Conservation (phyloP, 371 early-diverging fungal genomes). For the Rhizopus delemar region DNA sequence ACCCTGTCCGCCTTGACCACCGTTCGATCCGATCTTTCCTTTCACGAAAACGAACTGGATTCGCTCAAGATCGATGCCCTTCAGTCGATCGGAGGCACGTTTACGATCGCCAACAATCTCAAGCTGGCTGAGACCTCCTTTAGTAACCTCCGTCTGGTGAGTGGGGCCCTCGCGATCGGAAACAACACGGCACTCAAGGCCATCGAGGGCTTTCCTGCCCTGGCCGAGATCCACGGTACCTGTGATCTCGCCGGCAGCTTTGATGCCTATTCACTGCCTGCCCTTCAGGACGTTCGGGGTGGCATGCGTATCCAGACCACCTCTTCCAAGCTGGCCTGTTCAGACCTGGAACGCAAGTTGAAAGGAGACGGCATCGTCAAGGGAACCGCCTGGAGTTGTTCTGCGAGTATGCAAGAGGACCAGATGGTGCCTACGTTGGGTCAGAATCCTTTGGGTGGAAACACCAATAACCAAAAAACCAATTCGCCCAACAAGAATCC, state of each 20-base stretch:
- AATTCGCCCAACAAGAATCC: too few relatives aligned
- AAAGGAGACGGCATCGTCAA: constrained; percentile 46
- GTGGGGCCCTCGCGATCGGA: constrained; percentile 61
- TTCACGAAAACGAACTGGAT: constrained; percentile 56
- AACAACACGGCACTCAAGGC: constrained; percentile 54
- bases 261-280: constrained; percentile 42
- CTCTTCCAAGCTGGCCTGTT: constrained; percentile 37
- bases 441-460: constrained; percentile 20
- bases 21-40: constrained; percentile 44
- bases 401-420: constrained; percentile 37
- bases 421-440: constrained; percentile 45
- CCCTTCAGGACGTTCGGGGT: constrained; percentile 53
- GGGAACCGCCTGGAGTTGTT: constrained; percentile 47
- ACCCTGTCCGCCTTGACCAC: constrained; percentile 35
- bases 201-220: constrained; percentile 52
- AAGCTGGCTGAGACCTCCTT: constrained; percentile 51
- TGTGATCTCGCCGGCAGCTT: constrained; percentile 56
- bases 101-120: constrained; percentile 57
- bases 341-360: constrained; percentile 37
- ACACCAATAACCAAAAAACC: too few relatives aligned
- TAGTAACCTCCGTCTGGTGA: constrained; percentile 42
- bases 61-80: constrained; percentile 39
- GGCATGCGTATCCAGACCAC: constrained; percentile 55
- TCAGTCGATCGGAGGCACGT: constrained; percentile 49
- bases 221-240: constrained; percentile 52